These are phyloP conservation scores for sunflower (Helianthus annuus) DNA, from an alignment of 129 eudicot species.

Conservation along the genomic window DNA sequence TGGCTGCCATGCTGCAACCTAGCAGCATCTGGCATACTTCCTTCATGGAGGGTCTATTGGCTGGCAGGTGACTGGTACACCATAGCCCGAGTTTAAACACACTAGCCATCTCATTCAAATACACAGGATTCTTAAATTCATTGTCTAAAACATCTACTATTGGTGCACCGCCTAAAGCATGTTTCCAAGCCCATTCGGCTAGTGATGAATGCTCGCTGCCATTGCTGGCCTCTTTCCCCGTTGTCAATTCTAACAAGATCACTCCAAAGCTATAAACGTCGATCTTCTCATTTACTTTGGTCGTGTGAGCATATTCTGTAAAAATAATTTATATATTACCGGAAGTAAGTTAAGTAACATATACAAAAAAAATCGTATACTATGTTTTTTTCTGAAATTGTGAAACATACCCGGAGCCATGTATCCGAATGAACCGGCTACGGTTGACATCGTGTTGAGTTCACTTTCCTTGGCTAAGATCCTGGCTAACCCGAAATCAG, in stretches of 20 bases:
- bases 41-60: conserved; percentile 75
- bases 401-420: conserved; percentile 78
- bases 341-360: not conserved
- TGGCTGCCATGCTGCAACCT: conserved; percentile 27
- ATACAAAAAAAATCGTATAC: not conserved
- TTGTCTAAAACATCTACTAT: conserved; percentile 52
- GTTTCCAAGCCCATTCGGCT: conserved; percentile 73
- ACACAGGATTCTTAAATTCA: conserved; percentile 47
- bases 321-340: not conserved
- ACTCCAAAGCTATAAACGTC: conserved; percentile 92
- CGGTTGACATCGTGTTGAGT: conserved; percentile 53
- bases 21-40: conserved; percentile 63
- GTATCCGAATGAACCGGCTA: conserved; percentile 88
- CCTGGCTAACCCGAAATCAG: conserved; percentile 91
- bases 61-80: conserved; percentile 64
- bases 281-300: conserved; percentile 68
- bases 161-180: conserved; percentile 41
- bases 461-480: conserved; percentile 52
- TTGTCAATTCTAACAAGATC: conserved; percentile 74
- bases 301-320: conserved; percentile 73
- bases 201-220: conserved; percentile 63
- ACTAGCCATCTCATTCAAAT: conserved; percentile 53
- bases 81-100: conserved; percentile 71
- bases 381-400: not conserved
- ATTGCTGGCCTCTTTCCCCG: conserved; percentile 68